Conservation (phyloP, 2,329 filamentous ascomycete genomes). For the Trichoderma citrinoviride region DNA sequence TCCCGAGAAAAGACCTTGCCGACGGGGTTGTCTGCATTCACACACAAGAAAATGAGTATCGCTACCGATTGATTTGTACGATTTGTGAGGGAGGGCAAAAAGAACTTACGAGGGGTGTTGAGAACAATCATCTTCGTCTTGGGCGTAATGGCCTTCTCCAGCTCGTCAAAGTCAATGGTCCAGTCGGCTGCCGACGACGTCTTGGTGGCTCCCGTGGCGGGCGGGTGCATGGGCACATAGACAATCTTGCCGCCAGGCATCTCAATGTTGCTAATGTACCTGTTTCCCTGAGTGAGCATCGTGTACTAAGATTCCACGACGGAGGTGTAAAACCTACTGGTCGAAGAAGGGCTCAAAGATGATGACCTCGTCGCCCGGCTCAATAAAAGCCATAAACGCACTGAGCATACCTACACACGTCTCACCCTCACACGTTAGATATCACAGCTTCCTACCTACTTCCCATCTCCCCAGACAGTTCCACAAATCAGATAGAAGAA, state of each 20-base stretch:
- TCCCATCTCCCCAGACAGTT: neutral
- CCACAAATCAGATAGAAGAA: neutral
- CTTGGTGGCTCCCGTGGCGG: constrained; percentile 70
- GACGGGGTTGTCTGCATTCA: constrained; percentile 76
- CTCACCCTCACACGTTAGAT: neutral
- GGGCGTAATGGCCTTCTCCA: constrained; percentile 77
- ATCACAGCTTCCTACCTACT: neutral
- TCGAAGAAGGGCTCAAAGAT: constrained; percentile 99
- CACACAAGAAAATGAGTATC: neutral
- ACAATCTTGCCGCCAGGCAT: constrained; percentile 95
- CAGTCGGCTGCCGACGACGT: constrained; percentile 86
- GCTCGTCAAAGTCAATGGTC: constrained; percentile 78
- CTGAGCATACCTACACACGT: constrained; percentile 73
- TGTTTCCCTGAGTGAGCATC: too few relatives aligned
- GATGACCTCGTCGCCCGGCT: constrained; percentile 92
- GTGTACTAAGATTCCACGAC: too few relatives aligned
- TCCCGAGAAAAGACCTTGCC: constrained; percentile 89
- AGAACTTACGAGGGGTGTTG: constrained; percentile 61
- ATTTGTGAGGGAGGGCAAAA: neutral
- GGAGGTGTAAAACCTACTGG: constrained; percentile 54
- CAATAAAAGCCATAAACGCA: constrained; percentile 97
- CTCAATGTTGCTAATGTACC: constrained; percentile 91
- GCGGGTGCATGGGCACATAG: constrained; percentile 93
- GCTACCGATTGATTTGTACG: too few relatives aligned
- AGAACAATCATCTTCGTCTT: constrained; percentile 96